Base-by-base conservation (phyloP, 495 filamentous ascomycete species). In the Neurospora sp. region DNA sequence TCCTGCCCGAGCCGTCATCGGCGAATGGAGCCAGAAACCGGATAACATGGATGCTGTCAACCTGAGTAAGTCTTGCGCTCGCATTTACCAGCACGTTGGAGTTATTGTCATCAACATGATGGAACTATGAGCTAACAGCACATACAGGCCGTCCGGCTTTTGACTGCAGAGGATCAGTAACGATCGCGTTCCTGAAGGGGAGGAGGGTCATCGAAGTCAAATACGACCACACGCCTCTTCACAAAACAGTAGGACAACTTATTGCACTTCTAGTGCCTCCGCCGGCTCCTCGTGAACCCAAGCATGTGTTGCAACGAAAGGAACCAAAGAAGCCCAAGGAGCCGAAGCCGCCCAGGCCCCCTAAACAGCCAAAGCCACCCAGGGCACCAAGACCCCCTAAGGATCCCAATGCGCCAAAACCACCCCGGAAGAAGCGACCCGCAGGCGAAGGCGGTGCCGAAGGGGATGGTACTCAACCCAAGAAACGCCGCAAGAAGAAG, bases 301-400 rank as follows among this genome's bases (percentile, higher is more conserved):
- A 87, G 75, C 79, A 82, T 62, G 78, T 78, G 9, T 83, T 83
- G 62, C 89, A 91, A 71, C 85, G 90, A 74, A 91, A 91, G 77
- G 88, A 87, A 75, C 82, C 82, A 40, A 86, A 85, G 71, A 84
- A 82, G 7, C 76, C 76, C 6, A 80, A 72, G 66, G 66, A 73
- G 35, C 74, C 75, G 5, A 79, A 73, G 72, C 88, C 91, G 82
- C 85, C 82, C 72, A 85, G 83, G 71, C 88, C 90, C 80, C 83
- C 82, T 39, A 90, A 92, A 82, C 88, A 88, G 75, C 83, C 82
- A 42, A 89, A 90, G 81, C 83, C 84, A 54, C 80, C 77, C 23
- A 62, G 4, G 20, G 46, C 46, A 27, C 20, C 20, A 4, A 54
- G 46, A 54, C 20, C 46, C 20, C 49, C 20, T 0, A 44, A 62